These are phyloP conservation scores for Coemansia sp. DNA, from an alignment of 192 early-diverging fungal species.

Conservation along the genomic window DNA sequence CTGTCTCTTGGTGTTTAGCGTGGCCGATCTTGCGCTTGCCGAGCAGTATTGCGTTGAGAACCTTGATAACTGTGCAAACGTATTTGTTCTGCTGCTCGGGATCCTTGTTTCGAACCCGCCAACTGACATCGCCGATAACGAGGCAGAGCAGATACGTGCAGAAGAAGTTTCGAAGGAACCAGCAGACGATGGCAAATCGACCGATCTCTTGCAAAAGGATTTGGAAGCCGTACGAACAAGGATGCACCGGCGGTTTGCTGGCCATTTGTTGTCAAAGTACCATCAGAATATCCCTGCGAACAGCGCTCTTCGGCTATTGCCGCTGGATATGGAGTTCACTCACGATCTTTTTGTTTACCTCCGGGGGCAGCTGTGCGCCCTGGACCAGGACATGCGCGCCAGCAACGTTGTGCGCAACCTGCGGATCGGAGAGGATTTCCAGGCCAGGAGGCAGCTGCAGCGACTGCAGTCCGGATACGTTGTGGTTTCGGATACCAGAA, in stretches of 20 bases:
- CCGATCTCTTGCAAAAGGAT: neutral
- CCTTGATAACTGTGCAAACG: slow-evolving; percentile 17
- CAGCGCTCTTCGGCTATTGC: slow-evolving; percentile 45
- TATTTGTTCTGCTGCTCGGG: slow-evolving; percentile 45
- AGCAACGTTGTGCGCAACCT: slow-evolving; percentile 41
- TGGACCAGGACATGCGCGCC: slow-evolving; percentile 39
- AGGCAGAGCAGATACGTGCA: slow-evolving; percentile 21
- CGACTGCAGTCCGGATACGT: slow-evolving; percentile 31
- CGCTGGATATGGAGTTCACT: slow-evolving; percentile 50
- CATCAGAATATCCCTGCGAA: slow-evolving; percentile 34
- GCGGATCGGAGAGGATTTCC: slow-evolving; percentile 35
- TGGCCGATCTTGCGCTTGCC: slow-evolving; percentile 57
- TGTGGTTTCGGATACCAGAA: slow-evolving; percentile 40
- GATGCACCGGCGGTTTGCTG: slow-evolving; percentile 43
- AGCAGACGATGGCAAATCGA: neutral
- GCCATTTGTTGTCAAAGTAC: slow-evolving; percentile 37
- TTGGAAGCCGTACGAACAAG: slow-evolving; percentile 14
- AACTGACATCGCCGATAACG: slow-evolving; percentile 35
- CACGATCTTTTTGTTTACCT: slow-evolving; percentile 55
- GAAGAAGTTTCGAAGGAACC: neutral
- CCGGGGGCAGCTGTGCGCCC: slow-evolving; percentile 55
- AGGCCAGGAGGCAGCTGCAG: slow-evolving; percentile 41
- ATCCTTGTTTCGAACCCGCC: slow-evolving; percentile 39
- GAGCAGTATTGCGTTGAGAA: slow-evolving; percentile 68
- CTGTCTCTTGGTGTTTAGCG: slow-evolving; percentile 76